Conservation (phyloP, 2,329 filamentous ascomycete species). For the Sporothrix globosa region DNA sequence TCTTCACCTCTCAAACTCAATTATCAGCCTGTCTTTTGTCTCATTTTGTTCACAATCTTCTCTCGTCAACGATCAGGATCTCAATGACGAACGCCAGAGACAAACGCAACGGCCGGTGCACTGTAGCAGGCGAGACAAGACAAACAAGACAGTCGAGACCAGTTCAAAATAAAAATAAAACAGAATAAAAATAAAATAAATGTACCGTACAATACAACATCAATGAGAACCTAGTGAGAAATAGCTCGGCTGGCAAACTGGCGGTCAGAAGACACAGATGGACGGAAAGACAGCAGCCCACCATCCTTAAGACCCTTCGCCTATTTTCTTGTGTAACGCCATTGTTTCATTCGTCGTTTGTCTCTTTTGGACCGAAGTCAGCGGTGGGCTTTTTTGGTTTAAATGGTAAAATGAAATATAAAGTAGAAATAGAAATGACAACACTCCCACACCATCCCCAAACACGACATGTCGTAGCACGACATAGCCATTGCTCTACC, state of each 20-base stretch:
- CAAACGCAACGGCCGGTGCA: constrained; percentile 24
- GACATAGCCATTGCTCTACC: background rate
- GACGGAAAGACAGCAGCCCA: constrained; percentile 10
- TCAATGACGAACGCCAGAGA: background rate
- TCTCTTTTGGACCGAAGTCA: background rate
- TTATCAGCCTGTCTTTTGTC: background rate
- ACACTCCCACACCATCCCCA: background rate
- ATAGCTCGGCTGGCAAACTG: constrained; percentile 1
- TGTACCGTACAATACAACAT: no score
- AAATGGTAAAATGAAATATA: background rate
- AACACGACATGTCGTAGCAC: constrained; percentile 19
- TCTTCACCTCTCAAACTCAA: no score
- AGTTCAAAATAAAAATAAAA: background rate
- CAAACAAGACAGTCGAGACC: background rate
- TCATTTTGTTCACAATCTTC: background rate
- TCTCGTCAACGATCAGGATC: background rate
- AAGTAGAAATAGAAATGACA: background rate
- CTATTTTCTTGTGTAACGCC: constrained; percentile 6
- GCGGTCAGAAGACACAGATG: constrained; percentile 10
- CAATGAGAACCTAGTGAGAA: background rate
- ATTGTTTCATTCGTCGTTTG: constrained; percentile 21
- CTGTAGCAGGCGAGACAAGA: background rate
- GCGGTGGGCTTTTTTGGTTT: background rate
- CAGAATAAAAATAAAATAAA: background rate
- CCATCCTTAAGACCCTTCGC: background rate